Base-by-base conservation (phyloP, 345 rosid species). In the Eucalyptus regnans region DNA sequence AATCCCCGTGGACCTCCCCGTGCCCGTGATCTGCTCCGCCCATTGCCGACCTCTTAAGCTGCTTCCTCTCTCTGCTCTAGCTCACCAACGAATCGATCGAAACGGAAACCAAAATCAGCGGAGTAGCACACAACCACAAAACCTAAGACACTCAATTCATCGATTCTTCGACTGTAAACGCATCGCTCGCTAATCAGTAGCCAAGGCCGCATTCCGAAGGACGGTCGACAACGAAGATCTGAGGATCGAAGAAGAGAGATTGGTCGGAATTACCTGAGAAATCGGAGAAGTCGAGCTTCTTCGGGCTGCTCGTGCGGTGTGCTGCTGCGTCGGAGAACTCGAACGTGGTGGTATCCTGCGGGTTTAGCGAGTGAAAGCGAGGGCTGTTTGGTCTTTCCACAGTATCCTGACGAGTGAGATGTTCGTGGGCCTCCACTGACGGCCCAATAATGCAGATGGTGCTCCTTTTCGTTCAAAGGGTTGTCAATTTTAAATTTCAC, bases 21-120 rank as follows among this genome's bases (percentile, higher is more conserved):
- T 90, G 89, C 87, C 99, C 99, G 89, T 94, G 96, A 87, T 95
- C 99, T 81, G 54, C 96, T 86, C 97, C 94, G 48, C 93, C 99
- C 89, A 96, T 96, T 94, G 93, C 89, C 46, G 41, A 31, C 50
- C 5, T 37, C 50, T 50, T 17, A 76, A 76, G 31, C 29, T 33
- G 51, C 80, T 60, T 46, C 49, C 27, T 52, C 41, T 86, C 60
- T 86, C 88, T 41, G 7, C 50, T 25, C 10, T 29, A 12, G 12
- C 88, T 44, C 46, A 29, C 64, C 79, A 25, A 48, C 50, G 50
- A 87, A 29, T 60, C 46, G 22, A 87, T 25, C 37, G 22, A 11
- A 68, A 76, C 4, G 83, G 83, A 76, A 10, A 37, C 46, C 83
- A 37, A 76, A 76, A 76, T 76, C 46, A 76, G 83, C 83, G 27